Base-by-base conservation (phyloP, 192 early-diverging fungal genomes). In the Funneliformis mosseae region DNA sequence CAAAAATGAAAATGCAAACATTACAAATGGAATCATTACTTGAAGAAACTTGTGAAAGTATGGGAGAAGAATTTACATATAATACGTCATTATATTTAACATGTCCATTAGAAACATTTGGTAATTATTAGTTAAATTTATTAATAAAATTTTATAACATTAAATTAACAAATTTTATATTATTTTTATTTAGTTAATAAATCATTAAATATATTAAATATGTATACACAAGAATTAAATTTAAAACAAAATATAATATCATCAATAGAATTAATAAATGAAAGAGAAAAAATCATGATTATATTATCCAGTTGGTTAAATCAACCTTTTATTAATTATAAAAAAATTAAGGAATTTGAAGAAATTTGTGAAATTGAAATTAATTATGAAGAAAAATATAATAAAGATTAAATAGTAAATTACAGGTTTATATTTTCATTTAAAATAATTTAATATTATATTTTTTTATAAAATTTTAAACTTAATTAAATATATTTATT, bases 231-330 rank as follows among this genome's bases (percentile, higher is more conserved):
- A 79, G 78, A 79, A 79, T n/a, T 71, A 2, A 45, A 60, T 55
- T 71, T 79, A 12, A 79, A 79, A 61, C 16, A 71, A 41, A 69
- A 60, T 61, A 59, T 79, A 43, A 38, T 70, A 23, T 48, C 21
- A 42, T 38, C 48, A 16, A 48, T 69, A 21, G 33, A 38, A 18
- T 18, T 25, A 39, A 68, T 78, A 21, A 50, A 68, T 12, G 83
- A 81, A 39, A 81, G 82, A 28, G 80, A 87, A 38, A 70, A 87
- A 64, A 81, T 80, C 4, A 87, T 87, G 83, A 78, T 87, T 23
- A 42, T 87, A 28, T 80, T 87, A n/a, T 84, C 83, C 3, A 78
- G 81, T n/a, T 87, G 85, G 85, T 72, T 87, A 23, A 87, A 87
- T 72, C 83, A 84, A 48, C 85, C 85, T 6, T 83, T 80, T 67